Percentiles rank a stretch among this genome's conserved stretches.
Conservation (phyloP, 2,329 filamentous ascomycete genomes). For the Nothophoma quercina region DNA sequence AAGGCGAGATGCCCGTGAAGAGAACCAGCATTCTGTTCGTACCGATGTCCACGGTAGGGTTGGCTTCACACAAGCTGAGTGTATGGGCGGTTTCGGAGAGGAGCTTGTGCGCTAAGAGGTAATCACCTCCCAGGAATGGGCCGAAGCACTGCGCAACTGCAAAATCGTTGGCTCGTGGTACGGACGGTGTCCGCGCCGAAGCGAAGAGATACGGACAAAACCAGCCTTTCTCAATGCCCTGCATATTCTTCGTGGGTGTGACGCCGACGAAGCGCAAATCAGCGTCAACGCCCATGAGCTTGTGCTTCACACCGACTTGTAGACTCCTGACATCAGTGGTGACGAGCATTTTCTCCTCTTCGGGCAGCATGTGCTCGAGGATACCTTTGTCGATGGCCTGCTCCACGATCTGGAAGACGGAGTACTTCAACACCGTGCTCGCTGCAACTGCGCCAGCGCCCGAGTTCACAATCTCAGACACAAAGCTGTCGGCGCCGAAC, state of each 20-base stretch:
- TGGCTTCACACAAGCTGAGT: constrained; percentile 43
- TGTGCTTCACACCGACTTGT: constrained; percentile 50
- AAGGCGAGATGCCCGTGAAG: constrained; percentile 51
- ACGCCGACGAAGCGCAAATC: constrained; percentile 44
- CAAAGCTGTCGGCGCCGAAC: constrained; percentile 47
- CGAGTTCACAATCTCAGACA: constrained; percentile 43
- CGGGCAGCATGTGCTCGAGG: constrained; percentile 48
- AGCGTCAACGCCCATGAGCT: constrained; percentile 51
- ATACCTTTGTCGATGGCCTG: constrained; percentile 51
- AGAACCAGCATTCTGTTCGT: constrained; percentile 47
- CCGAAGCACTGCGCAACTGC: constrained; percentile 49
- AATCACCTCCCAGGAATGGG: constrained; percentile 50
- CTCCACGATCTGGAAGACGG: constrained; percentile 50
- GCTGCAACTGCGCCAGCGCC: constrained; percentile 41
- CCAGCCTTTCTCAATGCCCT: constrained; percentile 48
- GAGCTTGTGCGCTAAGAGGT: constrained; percentile 47
- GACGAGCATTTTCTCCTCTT: constrained; percentile 50
- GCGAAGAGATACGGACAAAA: constrained; percentile 50
- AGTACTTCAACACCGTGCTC: constrained; percentile 42
- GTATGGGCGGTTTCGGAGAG: constrained; percentile 41
- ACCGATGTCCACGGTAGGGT: constrained; percentile 37
- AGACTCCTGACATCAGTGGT: constrained; percentile 48
- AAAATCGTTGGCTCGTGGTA: constrained; percentile 47
- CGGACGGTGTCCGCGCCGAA: constrained; percentile 39
- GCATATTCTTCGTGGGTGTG: constrained; percentile 30